phyloP scores from a whole-genome alignment of 2,329 filamentous ascomycete species.

The Cladosporium oxysporum region DNA sequence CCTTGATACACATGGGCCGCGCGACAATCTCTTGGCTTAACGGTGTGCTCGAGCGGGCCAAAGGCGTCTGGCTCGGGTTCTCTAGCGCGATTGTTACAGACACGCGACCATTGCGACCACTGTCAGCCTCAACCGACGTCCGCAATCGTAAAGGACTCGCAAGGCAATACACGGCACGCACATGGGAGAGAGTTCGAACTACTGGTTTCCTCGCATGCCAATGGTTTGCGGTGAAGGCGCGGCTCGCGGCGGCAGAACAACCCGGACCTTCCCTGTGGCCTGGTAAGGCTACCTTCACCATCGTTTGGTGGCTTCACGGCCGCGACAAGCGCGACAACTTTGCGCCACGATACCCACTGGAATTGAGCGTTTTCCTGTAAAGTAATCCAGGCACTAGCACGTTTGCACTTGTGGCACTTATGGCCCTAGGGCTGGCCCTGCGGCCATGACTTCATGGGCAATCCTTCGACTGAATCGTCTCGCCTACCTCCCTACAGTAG shows the following conservation, averaged over 20 bases:
- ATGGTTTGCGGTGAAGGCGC: not conserved
- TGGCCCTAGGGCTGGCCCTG: slow-evolving; percentile 15
- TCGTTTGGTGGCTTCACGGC: not conserved
- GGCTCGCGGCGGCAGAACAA: not conserved
- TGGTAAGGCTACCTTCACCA: not conserved
- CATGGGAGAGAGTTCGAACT: not conserved
- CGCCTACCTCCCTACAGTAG: not conserved
- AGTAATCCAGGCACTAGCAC: not conserved
- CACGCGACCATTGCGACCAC: not conserved
- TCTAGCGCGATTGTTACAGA: not conserved
- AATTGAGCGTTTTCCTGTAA: not conserved
- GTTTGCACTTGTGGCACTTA: not conserved
- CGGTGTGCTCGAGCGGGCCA: not conserved
- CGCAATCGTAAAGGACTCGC: not conserved
- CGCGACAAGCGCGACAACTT: not conserved
- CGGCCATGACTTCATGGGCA: slow-evolving; percentile 7
- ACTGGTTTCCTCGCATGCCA: not conserved
- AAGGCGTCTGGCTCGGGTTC: not conserved
- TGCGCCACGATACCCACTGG: not conserved
- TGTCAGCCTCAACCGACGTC: not conserved
- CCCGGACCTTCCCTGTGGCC: not conserved
- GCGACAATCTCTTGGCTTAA: slow-evolving; percentile 6
- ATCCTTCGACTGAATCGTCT: slow-evolving; percentile 1
- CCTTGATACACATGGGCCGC: not conserved
- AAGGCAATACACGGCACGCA: slow-evolving; percentile 1